Evolutionary conservation across 768 basidiomycete species (phyloP).

Genomic region (Suillus occidentalis): DNA sequence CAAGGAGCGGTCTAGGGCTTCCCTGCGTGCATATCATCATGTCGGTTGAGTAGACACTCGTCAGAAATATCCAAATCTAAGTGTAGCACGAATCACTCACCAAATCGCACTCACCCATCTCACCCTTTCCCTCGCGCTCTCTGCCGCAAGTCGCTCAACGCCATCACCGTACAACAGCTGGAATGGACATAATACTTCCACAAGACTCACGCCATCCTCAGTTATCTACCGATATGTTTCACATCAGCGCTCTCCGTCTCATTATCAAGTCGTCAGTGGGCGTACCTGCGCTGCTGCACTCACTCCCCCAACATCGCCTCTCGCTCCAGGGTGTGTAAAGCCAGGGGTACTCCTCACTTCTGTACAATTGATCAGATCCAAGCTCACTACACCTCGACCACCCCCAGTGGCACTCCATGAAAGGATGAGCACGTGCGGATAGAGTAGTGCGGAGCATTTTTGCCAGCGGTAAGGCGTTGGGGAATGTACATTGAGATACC

Average conservation of each 20-base stretch:
- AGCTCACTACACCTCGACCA: slow-evolving; percentile 79
- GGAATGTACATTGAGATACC: slow-evolving; percentile 93
- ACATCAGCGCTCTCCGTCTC: slow-evolving; percentile 24
- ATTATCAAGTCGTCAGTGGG: neutral
- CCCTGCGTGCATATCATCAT: slow-evolving; percentile 47
- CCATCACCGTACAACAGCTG: slow-evolving; percentile 90
- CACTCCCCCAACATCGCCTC: slow-evolving; percentile 84
- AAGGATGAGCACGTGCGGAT: slow-evolving; percentile 80
- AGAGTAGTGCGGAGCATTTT: slow-evolving; percentile 78
- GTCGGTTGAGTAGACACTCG: neutral
- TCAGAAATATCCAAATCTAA: neutral
- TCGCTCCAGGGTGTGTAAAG: slow-evolving; percentile 75
- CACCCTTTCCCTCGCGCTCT: slow-evolving; percentile 81
- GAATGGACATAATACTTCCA: slow-evolving; percentile 84
- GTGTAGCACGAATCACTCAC: slow-evolving; percentile 43
- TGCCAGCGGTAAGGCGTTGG: slow-evolving; percentile 76
- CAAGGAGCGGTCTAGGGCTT: slow-evolving; percentile 68
- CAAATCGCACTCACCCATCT: slow-evolving; percentile 92
- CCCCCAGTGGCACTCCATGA: slow-evolving; percentile 87
- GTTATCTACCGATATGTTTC: neutral
- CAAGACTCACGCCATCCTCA: slow-evolving; percentile 39
- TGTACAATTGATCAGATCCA: slow-evolving; percentile 85
- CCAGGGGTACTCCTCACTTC: slow-evolving; percentile 83
- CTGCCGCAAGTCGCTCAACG: slow-evolving; percentile 85
- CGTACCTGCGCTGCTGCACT: slow-evolving; percentile 66